Percentiles rank a stretch among this genome's conserved stretches.
Conservation (phyloP, 345 rosid genomes). For the Streptanthus diversifolius region DNA sequence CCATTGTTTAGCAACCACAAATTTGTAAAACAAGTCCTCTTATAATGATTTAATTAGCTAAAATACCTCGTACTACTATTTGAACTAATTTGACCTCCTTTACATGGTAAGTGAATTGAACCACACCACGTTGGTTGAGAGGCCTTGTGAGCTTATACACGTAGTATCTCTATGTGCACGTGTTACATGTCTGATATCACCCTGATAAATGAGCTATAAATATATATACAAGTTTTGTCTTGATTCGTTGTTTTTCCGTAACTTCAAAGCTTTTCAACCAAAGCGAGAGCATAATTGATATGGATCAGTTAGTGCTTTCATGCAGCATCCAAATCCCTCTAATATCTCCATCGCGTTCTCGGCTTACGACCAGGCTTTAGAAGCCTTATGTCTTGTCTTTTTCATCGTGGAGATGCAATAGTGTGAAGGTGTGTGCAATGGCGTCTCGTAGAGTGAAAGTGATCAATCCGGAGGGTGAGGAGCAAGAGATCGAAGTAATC, state of each 20-base stretch:
- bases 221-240: background rate
- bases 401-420: background rate
- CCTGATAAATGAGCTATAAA: background rate
- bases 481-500: constrained; percentile 8
- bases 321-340: background rate
- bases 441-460: constrained; percentile 7
- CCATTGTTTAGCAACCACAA: background rate
- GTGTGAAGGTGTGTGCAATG: background rate
- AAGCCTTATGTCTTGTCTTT: background rate
- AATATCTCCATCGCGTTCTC: background rate
- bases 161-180: background rate
- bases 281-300: background rate
- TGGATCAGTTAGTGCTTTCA: background rate
- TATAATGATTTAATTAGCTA: background rate
- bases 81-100: background rate
- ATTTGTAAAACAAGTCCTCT: background rate
- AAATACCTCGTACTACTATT: background rate
- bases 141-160: background rate
- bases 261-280: background rate
- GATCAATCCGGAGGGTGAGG: constrained; percentile 14
- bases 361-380: background rate
- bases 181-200: background rate
- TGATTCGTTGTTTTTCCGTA: background rate
- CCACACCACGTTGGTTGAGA: background rate
- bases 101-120: background rate